Evolutionary conservation across 2,329 filamentous ascomycete genomes (phyloP).

Genomic region (Trichophyton verrucosum): DNA sequence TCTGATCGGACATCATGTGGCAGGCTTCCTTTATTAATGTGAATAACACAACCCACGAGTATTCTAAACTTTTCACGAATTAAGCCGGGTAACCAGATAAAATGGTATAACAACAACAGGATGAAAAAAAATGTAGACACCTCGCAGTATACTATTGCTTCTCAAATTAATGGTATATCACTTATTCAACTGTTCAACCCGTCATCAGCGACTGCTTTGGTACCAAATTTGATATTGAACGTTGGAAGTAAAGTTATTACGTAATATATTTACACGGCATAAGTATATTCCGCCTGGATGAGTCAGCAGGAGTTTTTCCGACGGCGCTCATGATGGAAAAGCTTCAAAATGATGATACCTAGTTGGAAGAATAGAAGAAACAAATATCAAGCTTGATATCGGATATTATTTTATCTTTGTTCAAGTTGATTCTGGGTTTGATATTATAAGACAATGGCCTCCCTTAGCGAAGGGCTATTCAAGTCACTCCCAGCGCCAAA

Average conservation of each 20-base stretch:
- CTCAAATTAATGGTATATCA: background rate
- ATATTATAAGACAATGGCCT: slow-evolving; percentile 20
- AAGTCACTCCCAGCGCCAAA: slow-evolving; percentile 77
- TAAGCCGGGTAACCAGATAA: background rate
- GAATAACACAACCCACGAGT: background rate
- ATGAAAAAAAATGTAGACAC: background rate
- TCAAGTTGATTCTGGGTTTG: background rate
- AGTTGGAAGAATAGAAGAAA: background rate
- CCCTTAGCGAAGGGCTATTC: slow-evolving; percentile 59
- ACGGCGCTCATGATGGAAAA: background rate
- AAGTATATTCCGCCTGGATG: background rate
- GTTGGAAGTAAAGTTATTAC: background rate
- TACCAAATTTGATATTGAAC: background rate
- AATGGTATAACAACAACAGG: background rate
- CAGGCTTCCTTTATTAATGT: background rate
- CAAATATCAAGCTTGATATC: background rate
- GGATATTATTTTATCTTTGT: background rate
- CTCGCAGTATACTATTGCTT: background rate
- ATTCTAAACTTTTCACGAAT: background rate
- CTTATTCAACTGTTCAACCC: background rate
- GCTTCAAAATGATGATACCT: background rate
- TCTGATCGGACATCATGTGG: background rate
- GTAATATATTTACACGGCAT: background rate
- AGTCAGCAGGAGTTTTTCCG: background rate
- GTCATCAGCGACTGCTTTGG: background rate